These are phyloP conservation scores for Populus pruinosa DNA, from an alignment of 345 rosid genomes.

Conservation along the genomic window DNA sequence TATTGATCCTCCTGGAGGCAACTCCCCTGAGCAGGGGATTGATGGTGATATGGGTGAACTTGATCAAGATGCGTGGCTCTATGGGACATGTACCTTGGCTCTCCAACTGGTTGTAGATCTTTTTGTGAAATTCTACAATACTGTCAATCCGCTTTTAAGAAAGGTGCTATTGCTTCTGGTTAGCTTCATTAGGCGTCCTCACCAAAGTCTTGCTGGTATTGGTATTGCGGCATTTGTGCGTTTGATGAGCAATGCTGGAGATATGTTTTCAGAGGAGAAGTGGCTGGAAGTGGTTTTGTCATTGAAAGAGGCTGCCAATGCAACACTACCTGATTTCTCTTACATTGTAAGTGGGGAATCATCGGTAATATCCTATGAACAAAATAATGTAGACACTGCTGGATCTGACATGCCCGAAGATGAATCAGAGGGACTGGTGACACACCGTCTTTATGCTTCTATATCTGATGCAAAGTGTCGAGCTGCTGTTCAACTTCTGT, in stretches of 20 bases:
- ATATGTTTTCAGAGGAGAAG: slow-evolving; percentile 83
- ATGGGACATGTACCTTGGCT: slow-evolving; percentile 99
- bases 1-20: slow-evolving; percentile 90
- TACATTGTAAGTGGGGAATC: slow-evolving; percentile 52
- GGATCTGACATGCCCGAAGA: slow-evolving; percentile 42
- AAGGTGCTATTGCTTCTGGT: slow-evolving; percentile 81
- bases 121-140: slow-evolving; percentile 84
- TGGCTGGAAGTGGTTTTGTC: slow-evolving; percentile 90
- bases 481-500: slow-evolving; percentile 92
- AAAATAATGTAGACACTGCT: slow-evolving; percentile 43
- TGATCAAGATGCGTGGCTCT: slow-evolving; percentile 98
- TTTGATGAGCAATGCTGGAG: slow-evolving; percentile 91
- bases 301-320: slow-evolving; percentile 76
- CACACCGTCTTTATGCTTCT: slow-evolving; percentile 48
- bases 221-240: slow-evolving; percentile 98
- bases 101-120: slow-evolving; percentile 97
- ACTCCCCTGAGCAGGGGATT: slow-evolving; percentile 53
- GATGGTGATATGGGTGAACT: slow-evolving; percentile 61
- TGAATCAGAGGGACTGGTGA: slow-evolving; percentile 45
- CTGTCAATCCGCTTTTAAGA: slow-evolving; percentile 86
- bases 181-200: slow-evolving; percentile 93
- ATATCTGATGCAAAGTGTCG: slow-evolving; percentile 91
- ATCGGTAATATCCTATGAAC: slow-evolving; percentile 30
- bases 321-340: slow-evolving; percentile 85
- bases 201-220: slow-evolving; percentile 98